Base-by-base conservation (phyloP, 331 rosid species). In the Stylosanthes scabra region DNA sequence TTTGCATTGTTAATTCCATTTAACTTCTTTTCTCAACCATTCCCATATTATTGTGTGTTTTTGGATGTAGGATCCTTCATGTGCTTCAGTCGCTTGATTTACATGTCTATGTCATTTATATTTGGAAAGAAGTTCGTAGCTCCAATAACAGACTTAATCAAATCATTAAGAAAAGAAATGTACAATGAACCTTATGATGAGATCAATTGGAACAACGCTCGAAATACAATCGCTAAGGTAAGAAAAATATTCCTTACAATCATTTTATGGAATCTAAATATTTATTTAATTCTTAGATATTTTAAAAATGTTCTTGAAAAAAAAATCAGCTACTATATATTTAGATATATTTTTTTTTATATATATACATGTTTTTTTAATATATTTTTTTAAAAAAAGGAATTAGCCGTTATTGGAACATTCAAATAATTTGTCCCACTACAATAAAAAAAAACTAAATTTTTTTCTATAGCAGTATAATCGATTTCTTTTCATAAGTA, bases 51-150 rank as follows among this genome's bases (percentile, higher is more conserved):
- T 54, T 28, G 6, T 9, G 29, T 40, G 3, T 11, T 47, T 37
- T n/a, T n/a, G n/a, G n/a, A n/a, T 9, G 37, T 31, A 16, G 96
- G 96, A 9, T 85, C 83, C 79, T 85, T 87, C 88, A 8, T 81
- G 51, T 74, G 86, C 55, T 80, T 85, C 10, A 80, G 88, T 80
- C 88, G 92, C 1, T 59, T 85, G 72, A 83, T 85, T 54, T 85
- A 85, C 67, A 77, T 89, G 92, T 92, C 96, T 0, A 83, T 85
- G 96, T 89, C 96, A 7, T 89, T 72, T 28, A 72, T 89, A 56
- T 87, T 85, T 73, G 92, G 96, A 14, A 89, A 81, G 83, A 85
- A 76, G 57, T 87, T 89, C 11, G 90, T 81, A 5, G 89, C 90
- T 4, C 85, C 84, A 11, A 81, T 85, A 61, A 83, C 88, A 1